These are phyloP conservation scores for Alternaria sp. DNA, from an alignment of 2,329 filamentous ascomycete species.

Conservation along the genomic window DNA sequence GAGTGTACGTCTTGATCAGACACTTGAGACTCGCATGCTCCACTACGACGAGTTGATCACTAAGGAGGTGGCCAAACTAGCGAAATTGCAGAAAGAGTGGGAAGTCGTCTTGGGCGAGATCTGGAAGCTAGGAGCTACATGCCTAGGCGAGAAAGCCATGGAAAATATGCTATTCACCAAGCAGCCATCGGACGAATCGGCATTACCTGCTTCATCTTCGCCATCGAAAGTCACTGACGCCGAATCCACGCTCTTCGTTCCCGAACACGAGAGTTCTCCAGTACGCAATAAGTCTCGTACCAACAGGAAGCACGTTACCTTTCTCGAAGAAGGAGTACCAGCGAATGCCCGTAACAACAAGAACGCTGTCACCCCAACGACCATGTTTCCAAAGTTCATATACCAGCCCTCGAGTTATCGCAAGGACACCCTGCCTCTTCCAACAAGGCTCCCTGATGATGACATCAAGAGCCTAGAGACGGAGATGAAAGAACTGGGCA, in stretches of 20 bases:
- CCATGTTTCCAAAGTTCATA: slow-evolving; percentile 27
- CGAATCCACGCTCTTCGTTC: slow-evolving; percentile 26
- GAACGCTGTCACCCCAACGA: background rate
- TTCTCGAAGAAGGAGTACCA: slow-evolving; percentile 10
- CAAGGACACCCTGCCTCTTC: slow-evolving; percentile 4
- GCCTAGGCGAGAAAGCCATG: slow-evolving; percentile 33
- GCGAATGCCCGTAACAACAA: background rate
- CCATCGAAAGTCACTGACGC: slow-evolving; percentile 2
- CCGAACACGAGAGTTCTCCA: slow-evolving; percentile 17
- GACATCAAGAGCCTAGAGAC: slow-evolving; percentile 23
- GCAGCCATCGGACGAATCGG: background rate
- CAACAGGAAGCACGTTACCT: slow-evolving; percentile 33
- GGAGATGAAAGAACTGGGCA: slow-evolving; percentile 25
- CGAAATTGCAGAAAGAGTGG: slow-evolving; percentile 34
- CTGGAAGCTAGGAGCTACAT: slow-evolving; percentile 32
- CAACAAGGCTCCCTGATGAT: slow-evolving; percentile 17
- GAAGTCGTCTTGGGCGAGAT: slow-evolving; percentile 37
- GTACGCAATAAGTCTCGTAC: background rate
- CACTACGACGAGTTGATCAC: slow-evolving; percentile 29
- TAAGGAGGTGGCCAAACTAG: slow-evolving; percentile 25
- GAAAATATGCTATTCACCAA: slow-evolving; percentile 22
- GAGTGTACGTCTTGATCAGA: slow-evolving; percentile 8
- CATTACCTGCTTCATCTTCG: background rate
- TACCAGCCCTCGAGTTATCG: slow-evolving; percentile 15
- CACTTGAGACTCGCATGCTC: slow-evolving; percentile 27